phyloP scores from a whole-genome alignment of 2,329 filamentous ascomycete genomes.

The Ophiostoma ips region DNA sequence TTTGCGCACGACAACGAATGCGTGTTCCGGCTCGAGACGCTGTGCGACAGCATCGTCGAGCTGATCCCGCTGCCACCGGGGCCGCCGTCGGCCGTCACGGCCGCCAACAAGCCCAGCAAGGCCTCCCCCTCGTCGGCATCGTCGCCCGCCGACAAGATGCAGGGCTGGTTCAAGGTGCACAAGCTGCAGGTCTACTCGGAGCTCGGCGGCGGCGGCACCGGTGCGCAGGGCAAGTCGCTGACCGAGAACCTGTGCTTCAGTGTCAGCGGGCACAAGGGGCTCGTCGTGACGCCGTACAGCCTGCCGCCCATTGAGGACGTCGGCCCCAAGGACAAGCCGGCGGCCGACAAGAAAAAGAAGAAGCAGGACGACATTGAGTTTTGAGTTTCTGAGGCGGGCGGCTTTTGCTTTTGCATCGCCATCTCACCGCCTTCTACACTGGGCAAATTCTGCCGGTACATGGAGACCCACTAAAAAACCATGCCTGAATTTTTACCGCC shows the following conservation, averaged over 20 bases:
- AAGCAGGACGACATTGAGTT: slow-evolving; percentile 67
- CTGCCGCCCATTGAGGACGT: slow-evolving; percentile 77
- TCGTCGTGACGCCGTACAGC: slow-evolving; percentile 79
- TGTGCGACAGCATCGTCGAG: slow-evolving; percentile 65
- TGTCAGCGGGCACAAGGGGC: slow-evolving; percentile 62
- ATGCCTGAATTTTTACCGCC: slow-evolving; percentile 4
- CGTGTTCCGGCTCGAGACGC: slow-evolving; percentile 70
- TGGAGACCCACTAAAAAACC: slow-evolving; percentile 1
- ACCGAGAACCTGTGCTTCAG: slow-evolving; percentile 86
- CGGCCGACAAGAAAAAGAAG: slow-evolving; percentile 42
- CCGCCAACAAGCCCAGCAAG: background rate
- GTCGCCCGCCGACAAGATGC: slow-evolving; percentile 53
- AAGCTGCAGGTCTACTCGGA: slow-evolving; percentile 76
- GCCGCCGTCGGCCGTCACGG: slow-evolving; percentile 5
- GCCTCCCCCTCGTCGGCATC: slow-evolving; percentile 17
- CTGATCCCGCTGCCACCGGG: slow-evolving; percentile 55
- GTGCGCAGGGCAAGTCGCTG: slow-evolving; percentile 48
- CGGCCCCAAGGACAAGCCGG: slow-evolving; percentile 26
- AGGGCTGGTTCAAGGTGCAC: slow-evolving; percentile 76
- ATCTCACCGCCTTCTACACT: background rate
- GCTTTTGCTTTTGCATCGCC: background rate
- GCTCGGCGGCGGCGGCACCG: slow-evolving; percentile 69
- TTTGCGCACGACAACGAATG: slow-evolving; percentile 64
- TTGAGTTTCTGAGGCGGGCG: slow-evolving; percentile 23
- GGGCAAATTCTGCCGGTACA: slow-evolving; percentile 2